Evolutionary conservation across 2,329 filamentous ascomycete species (phyloP).

Genomic region (Botrytis deweyae): DNA sequence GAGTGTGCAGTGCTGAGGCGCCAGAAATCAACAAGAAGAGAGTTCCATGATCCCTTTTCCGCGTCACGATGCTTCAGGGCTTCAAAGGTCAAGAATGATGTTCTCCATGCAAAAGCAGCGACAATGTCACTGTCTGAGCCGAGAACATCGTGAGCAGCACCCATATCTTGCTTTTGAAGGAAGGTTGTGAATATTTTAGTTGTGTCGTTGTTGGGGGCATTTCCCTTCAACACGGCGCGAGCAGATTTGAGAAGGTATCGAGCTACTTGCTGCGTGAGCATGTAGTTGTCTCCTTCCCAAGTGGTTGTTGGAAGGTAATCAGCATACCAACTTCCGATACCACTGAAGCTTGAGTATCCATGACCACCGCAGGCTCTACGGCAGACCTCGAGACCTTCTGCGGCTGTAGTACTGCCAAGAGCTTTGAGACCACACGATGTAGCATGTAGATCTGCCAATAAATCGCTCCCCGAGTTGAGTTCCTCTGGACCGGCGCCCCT

Average conservation of each 20-base stretch:
- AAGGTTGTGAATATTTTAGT: slow-evolving; percentile 64
- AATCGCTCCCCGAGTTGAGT: slow-evolving; percentile 61
- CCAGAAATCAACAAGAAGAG: slow-evolving; percentile 75
- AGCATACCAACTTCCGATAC: slow-evolving; percentile 73
- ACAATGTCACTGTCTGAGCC: slow-evolving; percentile 68
- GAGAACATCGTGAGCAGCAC: slow-evolving; percentile 74
- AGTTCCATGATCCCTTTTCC: slow-evolving; percentile 76
- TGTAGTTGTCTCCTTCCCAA: slow-evolving; percentile 72
- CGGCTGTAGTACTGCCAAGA: slow-evolving; percentile 67
- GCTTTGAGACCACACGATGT: slow-evolving; percentile 76
- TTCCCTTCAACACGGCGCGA: slow-evolving; percentile 64
- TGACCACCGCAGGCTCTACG: slow-evolving; percentile 75
- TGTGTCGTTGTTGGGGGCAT: slow-evolving; percentile 66
- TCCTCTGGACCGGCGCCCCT: slow-evolving; percentile 68
- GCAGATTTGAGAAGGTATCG: slow-evolving; percentile 76
- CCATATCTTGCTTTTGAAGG: slow-evolving; percentile 64
- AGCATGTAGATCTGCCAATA: slow-evolving; percentile 72
- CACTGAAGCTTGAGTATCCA: slow-evolving; percentile 72
- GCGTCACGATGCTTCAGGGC: slow-evolving; percentile 71
- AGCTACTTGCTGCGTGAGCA: slow-evolving; percentile 77
- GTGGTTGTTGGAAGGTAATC: slow-evolving; percentile 68
- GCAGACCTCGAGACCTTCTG: slow-evolving; percentile 72
- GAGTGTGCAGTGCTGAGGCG: slow-evolving; percentile 72
- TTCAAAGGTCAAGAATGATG: slow-evolving; percentile 72
- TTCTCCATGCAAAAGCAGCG: slow-evolving; percentile 72